Evolutionary conservation across 1,284 basidiomycete genomes (phyloP).

Genomic region (Fomitopsis palustris): DNA sequence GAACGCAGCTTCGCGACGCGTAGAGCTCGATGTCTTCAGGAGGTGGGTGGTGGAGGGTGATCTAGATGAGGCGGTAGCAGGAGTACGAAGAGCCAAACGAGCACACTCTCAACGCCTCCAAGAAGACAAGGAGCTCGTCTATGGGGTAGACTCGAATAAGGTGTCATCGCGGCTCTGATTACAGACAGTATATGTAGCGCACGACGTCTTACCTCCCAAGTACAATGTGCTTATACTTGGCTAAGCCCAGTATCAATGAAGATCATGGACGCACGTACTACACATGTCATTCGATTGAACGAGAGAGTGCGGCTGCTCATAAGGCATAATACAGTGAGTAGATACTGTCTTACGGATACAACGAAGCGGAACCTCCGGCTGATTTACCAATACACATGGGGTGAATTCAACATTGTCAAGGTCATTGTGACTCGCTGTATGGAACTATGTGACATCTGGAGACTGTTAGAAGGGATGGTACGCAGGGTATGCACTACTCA

Average conservation of each 20-base stretch:
- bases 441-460: constrained; percentile 75
- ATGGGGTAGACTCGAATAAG: background rate
- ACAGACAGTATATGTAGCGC: background rate
- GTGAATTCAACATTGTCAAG: background rate
- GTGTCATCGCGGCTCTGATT: background rate
- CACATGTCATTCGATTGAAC: too few species aligned
- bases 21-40: constrained; percentile 50
- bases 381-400: background rate
- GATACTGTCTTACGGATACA: background rate
- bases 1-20: constrained; percentile 28
- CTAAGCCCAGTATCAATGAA: too few species aligned
- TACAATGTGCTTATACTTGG: too few species aligned
- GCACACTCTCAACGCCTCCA: background rate
- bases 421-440: constrained; percentile 18
- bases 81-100: constrained; percentile 35
- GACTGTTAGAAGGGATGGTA: constrained; percentile 4
- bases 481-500: constrained; percentile 30
- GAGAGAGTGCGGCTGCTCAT: too few species aligned
- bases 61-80: constrained; percentile 35
- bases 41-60: constrained; percentile 59
- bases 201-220: too few species aligned
- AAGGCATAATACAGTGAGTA: too few species aligned
- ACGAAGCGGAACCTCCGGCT: background rate
- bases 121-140: background rate
- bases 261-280: too few species aligned